Base-by-base conservation (phyloP, 192 early-diverging fungal genomes). In the Coemansia sp. region DNA sequence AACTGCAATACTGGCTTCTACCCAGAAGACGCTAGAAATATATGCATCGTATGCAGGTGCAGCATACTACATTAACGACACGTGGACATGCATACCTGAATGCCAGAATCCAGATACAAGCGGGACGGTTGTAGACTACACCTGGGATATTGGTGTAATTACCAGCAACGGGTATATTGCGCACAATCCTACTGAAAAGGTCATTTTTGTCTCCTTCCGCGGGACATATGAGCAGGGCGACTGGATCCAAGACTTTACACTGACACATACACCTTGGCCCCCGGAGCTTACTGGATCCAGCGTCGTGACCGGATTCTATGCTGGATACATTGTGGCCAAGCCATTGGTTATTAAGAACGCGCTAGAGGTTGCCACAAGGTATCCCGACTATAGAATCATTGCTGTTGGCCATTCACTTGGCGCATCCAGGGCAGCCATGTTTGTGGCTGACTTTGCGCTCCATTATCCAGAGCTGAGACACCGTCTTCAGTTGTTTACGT, bases 361-460 rank as follows among this genome's bases (percentile, higher is more conserved):
- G 25, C 22, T 41, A 32, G 43, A 16, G 4, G 61, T 79, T 37
- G 65, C 68, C 8, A 43, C 13, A n/a, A 17, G 56, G 46, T 70
- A 73, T 41, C 82, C 82, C 5, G 68, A 61, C 13, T 68, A 79
- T 46, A 54, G 1, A 7, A 71, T 84, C 49, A 48, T 70, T 41
- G 71, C 74, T 7, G 63, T 65, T 2, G 82, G 82, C 2, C 77
- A 79, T 41, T 83, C 81, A 16, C 67, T 83, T 11, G 81, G 81
- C 16, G 81, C 72, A 0, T 49, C 82, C 8, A 70, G 74, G 6
- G 73, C 82, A 7, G 55, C 74, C 5, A 22, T 84, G 59, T 75
- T 72, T 63, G 77, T 75, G 25, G 71, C 71, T 4, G 76, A 78
- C 11, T 32, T 79, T 10, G 51, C 67, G 17, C 42, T 17, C 5